Conservation (phyloP, 306 rosid genomes). For the Cucurbita moschata region DNA sequence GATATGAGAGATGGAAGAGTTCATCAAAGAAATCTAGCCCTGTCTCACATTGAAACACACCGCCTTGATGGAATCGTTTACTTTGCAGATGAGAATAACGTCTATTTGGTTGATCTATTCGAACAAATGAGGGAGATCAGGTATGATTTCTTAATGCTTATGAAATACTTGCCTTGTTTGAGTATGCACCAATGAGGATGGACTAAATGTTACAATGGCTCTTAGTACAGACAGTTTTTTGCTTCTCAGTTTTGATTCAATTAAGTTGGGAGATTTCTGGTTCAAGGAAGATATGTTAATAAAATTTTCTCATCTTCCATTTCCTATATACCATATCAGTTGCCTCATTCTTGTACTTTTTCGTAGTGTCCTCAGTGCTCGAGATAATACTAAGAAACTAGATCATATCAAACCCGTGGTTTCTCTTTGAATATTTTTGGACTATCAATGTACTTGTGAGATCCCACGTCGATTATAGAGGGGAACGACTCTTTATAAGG, state of each 20-base stretch:
- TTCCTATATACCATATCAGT: neutral
- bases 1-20: constrained; percentile 32
- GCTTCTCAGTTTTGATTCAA: neutral
- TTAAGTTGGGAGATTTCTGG: neutral
- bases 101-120: constrained; percentile 50
- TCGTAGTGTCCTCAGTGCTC: neutral
- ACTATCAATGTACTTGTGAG: neutral
- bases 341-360: neutral
- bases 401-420: neutral
- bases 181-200: neutral
- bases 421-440: neutral
- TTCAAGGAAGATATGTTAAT: neutral
- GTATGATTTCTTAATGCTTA: constrained; percentile 17
- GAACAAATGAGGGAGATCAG: constrained; percentile 78
- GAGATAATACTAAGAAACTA: neutral
- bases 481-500: too few species aligned
- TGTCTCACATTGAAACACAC: constrained; percentile 73
- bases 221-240: neutral
- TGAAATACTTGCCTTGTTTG: neutral
- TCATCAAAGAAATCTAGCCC: constrained; percentile 63
- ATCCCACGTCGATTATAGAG: too few species aligned
- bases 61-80: constrained; percentile 70
- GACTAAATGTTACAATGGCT: neutral
- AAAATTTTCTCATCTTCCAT: neutral
- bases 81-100: constrained; percentile 67